Evolutionary conservation across 805 yeast species (phyloP).

Genomic region (Blastobotrys parvus): DNA sequence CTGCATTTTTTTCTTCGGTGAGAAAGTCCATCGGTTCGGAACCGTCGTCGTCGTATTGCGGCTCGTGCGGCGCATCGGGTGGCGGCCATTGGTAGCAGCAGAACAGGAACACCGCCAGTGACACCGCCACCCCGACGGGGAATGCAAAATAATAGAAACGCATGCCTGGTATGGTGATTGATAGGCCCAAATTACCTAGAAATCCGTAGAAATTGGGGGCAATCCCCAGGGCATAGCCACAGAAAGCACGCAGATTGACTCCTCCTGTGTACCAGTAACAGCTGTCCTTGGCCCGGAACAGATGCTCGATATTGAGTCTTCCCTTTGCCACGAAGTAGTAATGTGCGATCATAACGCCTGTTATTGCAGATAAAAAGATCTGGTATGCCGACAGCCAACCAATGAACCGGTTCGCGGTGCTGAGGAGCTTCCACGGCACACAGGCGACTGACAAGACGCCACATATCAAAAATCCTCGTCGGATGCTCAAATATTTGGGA

Average conservation of each 20-base stretch:
- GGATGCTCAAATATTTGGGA: conserved; percentile 38
- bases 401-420: conserved; percentile 9
- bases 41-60: background rate
- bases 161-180: conserved; percentile 5
- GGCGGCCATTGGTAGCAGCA: conserved; percentile 4
- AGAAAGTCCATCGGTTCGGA: background rate
- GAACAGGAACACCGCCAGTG: conserved; percentile 3
- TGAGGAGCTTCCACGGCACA: conserved; percentile 15
- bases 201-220: conserved; percentile 12
- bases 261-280: conserved; percentile 11
- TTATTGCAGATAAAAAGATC: conserved; percentile 12
- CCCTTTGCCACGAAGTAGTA: conserved; percentile 12
- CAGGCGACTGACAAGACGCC: conserved; percentile 22
- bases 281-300: conserved; percentile 4
- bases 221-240: conserved; percentile 8
- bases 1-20: background rate
- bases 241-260: conserved; percentile 10
- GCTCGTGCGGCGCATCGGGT: background rate
- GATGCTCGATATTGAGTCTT: conserved; percentile 5
- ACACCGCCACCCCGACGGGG: conserved; percentile 7
- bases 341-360: conserved; percentile 12
- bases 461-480: conserved; percentile 33
- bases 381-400: conserved; percentile 13
- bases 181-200: conserved; percentile 8
- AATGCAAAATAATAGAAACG: conserved; percentile 11